phyloP scores from a whole-genome alignment of 768 basidiomycete species.

The Boletellus ananas region DNA sequence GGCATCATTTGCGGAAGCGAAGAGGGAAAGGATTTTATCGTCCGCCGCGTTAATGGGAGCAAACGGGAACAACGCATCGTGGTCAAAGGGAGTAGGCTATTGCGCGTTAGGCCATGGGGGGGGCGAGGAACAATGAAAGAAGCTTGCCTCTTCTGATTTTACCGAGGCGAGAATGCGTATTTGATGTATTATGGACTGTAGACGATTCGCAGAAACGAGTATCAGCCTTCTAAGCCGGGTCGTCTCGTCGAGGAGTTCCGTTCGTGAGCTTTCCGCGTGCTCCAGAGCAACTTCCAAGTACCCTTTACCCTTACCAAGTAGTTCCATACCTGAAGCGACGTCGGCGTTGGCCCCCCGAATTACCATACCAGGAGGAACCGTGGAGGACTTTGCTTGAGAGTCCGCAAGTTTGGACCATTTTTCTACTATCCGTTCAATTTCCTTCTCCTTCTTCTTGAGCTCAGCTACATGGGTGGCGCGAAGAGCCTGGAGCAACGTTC shows the following conservation, averaged over 20 bases:
- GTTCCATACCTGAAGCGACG: constrained; percentile 42
- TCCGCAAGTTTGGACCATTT: constrained; percentile 73
- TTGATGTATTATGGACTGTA: constrained; percentile 53
- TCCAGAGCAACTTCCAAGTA: constrained; percentile 66
- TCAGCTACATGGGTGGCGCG: constrained; percentile 68
- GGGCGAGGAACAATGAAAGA: constrained; percentile 2
- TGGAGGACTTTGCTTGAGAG: constrained; percentile 55
- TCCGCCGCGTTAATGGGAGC: constrained; percentile 46
- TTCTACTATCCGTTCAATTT: constrained; percentile 69
- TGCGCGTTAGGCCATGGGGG: constrained; percentile 8
- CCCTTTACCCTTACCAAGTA: constrained; percentile 47
- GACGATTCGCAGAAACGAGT: constrained; percentile 60
- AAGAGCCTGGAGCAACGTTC: constrained; percentile 61
- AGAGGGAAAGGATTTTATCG: constrained; percentile 44
- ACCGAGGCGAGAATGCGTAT: constrained; percentile 39
- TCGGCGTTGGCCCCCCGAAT: constrained; percentile 51
- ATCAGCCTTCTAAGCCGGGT: constrained; percentile 55
- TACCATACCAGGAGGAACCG: constrained; percentile 45
- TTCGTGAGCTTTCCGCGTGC: constrained; percentile 66
- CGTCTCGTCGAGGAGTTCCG: constrained; percentile 63
- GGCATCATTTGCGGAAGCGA: constrained; percentile 39
- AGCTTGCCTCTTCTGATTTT: constrained; percentile 46
- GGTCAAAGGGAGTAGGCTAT: constrained; percentile 46
- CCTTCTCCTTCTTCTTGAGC: constrained; percentile 78
- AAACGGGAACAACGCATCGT: constrained; percentile 50